These are phyloP conservation scores for Hebeloma cylindrosporum DNA, from an alignment of 768 basidiomycete genomes.

Conservation along the genomic window DNA sequence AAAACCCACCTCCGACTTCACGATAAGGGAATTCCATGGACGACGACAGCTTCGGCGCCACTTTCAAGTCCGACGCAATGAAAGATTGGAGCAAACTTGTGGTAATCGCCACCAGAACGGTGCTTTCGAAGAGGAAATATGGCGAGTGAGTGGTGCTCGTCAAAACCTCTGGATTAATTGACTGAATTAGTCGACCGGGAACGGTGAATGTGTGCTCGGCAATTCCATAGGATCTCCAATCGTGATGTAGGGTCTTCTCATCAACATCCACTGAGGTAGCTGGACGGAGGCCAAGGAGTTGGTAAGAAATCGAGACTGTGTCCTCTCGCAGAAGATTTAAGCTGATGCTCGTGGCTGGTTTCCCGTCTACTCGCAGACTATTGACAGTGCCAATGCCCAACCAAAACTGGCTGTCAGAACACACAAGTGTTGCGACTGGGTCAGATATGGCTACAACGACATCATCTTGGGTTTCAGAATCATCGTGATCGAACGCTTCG, in stretches of 20 bases:
- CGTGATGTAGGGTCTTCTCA: slow-evolving; percentile 13
- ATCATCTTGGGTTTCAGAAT: too few relatives aligned
- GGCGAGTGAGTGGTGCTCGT: slow-evolving; percentile 6
- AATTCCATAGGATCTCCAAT: slow-evolving; percentile 21
- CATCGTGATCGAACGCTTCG: too few relatives aligned
- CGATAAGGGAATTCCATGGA: slow-evolving; percentile 20
- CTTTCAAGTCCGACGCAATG: slow-evolving; percentile 8
- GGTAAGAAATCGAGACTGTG: slow-evolving; percentile 14
- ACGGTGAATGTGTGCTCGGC: slow-evolving; percentile 14
- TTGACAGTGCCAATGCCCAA: slow-evolving; percentile 21
- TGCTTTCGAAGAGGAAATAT: slow-evolving; percentile 25
- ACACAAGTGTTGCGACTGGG: slow-evolving; percentile 18
- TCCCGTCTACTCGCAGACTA: slow-evolving; percentile 6
- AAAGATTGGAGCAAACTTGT: slow-evolving; percentile 17
- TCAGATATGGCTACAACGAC: too few relatives aligned
- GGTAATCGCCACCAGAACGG: slow-evolving; percentile 18
- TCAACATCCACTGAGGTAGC: slow-evolving; percentile 20
- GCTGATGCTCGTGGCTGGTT: slow-evolving; percentile 8
- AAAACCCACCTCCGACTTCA: slow-evolving; percentile 13
- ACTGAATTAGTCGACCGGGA: slow-evolving; percentile 17
- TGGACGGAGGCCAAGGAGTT: slow-evolving; percentile 17
- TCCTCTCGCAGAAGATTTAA: slow-evolving; percentile 15
- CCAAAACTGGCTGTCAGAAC: slow-evolving; percentile 10
- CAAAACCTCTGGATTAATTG: slow-evolving; percentile 22
- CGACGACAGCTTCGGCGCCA: slow-evolving; percentile 12